These are phyloP conservation scores for Linderniella brevidens DNA, from an alignment of 257 asterid genomes.

Conservation along the genomic window DNA sequence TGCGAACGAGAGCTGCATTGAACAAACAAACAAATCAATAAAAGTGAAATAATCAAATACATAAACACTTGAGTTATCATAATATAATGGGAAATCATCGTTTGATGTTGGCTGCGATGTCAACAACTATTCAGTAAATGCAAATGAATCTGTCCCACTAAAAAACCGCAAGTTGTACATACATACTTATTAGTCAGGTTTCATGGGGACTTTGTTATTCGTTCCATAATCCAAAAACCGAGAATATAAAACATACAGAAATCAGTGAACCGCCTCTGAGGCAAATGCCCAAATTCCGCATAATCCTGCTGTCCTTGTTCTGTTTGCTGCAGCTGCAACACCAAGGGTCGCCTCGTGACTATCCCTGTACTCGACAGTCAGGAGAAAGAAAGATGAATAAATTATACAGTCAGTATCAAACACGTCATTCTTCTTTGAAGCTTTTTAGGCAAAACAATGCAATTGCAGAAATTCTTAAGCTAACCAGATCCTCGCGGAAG, in stretches of 20 bases:
- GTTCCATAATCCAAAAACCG: constrained; percentile 3
- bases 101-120: neutral
- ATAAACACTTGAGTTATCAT: constrained; percentile 2
- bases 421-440: constrained; percentile 3
- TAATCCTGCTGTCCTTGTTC: constrained; percentile 61
- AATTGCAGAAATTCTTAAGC: constrained; percentile 1
- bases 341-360: constrained; percentile 88
- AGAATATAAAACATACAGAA: constrained; percentile 33
- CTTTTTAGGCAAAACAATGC: constrained; percentile 1
- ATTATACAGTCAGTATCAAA: neutral
- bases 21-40: neutral
- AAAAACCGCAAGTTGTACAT: neutral
- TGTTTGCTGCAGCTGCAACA: constrained; percentile 65
- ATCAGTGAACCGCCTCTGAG: constrained; percentile 45
- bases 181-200: too few relatives aligned
- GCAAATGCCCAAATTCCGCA: constrained; percentile 83
- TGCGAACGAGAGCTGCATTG: constrained; percentile 58
- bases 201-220: too few relatives aligned
- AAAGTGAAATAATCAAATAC: neutral
- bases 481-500: constrained; percentile 96
- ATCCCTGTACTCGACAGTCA: constrained; percentile 36
- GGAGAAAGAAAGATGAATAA: neutral
- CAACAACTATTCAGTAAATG: neutral
- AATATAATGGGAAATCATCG: neutral
- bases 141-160: neutral